Evolutionary conservation across 768 basidiomycete species (phyloP).

Genomic region (Serpula lacrymans): DNA sequence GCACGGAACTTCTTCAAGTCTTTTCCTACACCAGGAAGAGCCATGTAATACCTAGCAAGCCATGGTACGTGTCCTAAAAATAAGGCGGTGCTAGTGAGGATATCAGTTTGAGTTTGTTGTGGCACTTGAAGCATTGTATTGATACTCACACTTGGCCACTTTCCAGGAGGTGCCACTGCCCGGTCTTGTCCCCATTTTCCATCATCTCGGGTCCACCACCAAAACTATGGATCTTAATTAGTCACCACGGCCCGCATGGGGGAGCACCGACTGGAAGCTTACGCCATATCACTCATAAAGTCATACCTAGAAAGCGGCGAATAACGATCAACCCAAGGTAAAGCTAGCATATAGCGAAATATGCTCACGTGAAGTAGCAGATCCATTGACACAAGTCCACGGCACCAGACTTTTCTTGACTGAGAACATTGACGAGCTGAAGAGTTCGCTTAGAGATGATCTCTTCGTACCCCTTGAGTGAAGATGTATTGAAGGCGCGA

Average conservation of each 20-base stretch:
- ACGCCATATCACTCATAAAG: conserved; percentile 40
- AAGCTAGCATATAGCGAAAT: background rate
- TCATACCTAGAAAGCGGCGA: conserved; percentile 27
- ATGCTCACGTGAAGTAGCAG: conserved; percentile 35
- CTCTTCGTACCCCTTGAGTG: conserved; percentile 30
- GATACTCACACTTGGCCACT: background rate
- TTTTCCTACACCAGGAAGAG: conserved; percentile 17
- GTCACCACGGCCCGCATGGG: conserved; percentile 1
- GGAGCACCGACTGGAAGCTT: conserved; percentile 5
- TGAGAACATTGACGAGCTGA: conserved; percentile 23
- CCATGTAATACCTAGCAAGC: conserved; percentile 4
- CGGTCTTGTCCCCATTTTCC: conserved; percentile 6
- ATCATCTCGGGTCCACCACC: conserved; percentile 16
- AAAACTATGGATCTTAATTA: conserved; percentile 9
- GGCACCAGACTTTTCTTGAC: conserved; percentile 6
- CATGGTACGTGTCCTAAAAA: conserved; percentile 6
- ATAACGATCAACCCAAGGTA: background rate
- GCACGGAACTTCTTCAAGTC: conserved; percentile 20
- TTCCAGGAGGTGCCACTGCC: conserved; percentile 8
- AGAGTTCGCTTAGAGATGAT: conserved; percentile 16
- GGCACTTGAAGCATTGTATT: background rate
- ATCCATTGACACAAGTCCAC: conserved; percentile 35
- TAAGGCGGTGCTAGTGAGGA: too few species aligned
- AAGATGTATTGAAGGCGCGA: conserved; percentile 30
- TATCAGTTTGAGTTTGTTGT: background rate